Percentiles rank a stretch among this genome's conserved stretches.
These are phyloP conservation scores for Cyberlindnera nakhonratchasimensis DNA, from an alignment of 805 yeast genomes.

Conservation along the genomic window DNA sequence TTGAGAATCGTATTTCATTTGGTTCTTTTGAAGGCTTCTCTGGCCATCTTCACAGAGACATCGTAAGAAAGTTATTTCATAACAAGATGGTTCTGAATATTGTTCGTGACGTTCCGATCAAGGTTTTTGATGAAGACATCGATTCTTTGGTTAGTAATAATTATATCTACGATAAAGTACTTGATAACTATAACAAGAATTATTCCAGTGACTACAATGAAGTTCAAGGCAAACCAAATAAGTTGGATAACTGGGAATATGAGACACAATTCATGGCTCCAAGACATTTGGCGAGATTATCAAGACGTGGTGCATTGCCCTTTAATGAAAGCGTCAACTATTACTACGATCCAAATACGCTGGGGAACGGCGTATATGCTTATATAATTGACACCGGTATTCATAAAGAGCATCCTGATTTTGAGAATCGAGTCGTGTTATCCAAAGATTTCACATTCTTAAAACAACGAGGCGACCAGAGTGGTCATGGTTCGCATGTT, in stretches of 20 bases:
- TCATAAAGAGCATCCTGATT: conserved; percentile 53
- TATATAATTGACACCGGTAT: conserved; percentile 87
- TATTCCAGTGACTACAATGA: conserved; percentile 14
- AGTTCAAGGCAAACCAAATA: not conserved
- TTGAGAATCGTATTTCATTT: conserved; percentile 54
- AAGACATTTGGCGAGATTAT: conserved; percentile 62
- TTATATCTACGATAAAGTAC: not conserved
- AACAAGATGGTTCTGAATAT: conserved; percentile 68
- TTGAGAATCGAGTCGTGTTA: conserved; percentile 55
- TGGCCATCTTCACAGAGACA: conserved; percentile 52
- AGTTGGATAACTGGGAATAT: conserved; percentile 3
- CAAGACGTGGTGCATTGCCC: conserved; percentile 43
- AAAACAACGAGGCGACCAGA: conserved; percentile 56
- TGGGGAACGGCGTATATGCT: conserved; percentile 63
- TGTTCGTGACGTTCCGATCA: conserved; percentile 60
- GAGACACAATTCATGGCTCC: conserved; percentile 49
- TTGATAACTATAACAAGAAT: conserved; percentile 30
- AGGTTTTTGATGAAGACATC: conserved; percentile 44
- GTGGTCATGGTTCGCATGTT: conserved; percentile 94
- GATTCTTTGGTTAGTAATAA: not conserved
- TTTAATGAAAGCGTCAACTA: conserved; percentile 36
- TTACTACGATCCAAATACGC: conserved; percentile 41
- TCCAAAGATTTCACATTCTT: conserved; percentile 65
- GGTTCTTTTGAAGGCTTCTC: conserved; percentile 72
- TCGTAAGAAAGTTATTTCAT: conserved; percentile 43